phyloP scores from a whole-genome alignment of 2,329 filamentous ascomycete species.

The Aspergillus sp. region DNA sequence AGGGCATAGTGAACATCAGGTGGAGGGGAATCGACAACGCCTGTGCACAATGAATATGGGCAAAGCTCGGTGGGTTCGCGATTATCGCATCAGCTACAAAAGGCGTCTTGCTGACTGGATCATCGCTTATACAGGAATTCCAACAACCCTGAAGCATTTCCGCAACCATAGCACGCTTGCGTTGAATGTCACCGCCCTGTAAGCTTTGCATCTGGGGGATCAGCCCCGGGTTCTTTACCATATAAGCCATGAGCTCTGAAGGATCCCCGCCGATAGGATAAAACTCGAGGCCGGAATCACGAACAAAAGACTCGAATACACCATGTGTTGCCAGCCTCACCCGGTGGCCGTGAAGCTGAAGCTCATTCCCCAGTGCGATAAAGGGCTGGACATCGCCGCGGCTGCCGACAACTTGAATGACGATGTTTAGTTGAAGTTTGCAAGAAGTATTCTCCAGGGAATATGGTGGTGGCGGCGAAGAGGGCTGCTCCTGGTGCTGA shows the following conservation, averaged over 20 bases:
- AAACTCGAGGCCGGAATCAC: slow-evolving; percentile 55
- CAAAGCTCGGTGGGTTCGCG: slow-evolving; percentile 55
- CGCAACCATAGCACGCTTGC: slow-evolving; percentile 33
- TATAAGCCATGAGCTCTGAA: slow-evolving; percentile 51
- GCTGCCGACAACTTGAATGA: slow-evolving; percentile 59
- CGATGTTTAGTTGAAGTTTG: slow-evolving; percentile 42
- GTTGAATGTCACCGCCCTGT: slow-evolving; percentile 34
- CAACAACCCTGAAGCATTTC: slow-evolving; percentile 44
- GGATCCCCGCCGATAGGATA: slow-evolving; percentile 60
- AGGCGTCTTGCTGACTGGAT: slow-evolving; percentile 29
- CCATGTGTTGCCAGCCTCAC: slow-evolving; percentile 59
- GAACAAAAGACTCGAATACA: slow-evolving; percentile 55
- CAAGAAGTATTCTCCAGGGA: no score
- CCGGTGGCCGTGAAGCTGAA: slow-evolving; percentile 54
- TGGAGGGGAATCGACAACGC: slow-evolving; percentile 52
- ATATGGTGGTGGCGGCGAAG: no score
- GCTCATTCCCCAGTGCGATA: slow-evolving; percentile 54
- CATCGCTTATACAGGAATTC: slow-evolving; percentile 39
- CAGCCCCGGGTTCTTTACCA: slow-evolving; percentile 51
- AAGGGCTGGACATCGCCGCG: slow-evolving; percentile 61
- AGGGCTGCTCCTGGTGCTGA: no score
- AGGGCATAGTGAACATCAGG: slow-evolving; percentile 57
- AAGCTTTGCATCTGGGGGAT: slow-evolving; percentile 40
- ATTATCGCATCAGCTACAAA: slow-evolving; percentile 58
- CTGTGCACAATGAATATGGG: slow-evolving; percentile 55